Evolutionary conservation across 1,139 yeast species (phyloP), one percentile per base, ranked within the genome.

Genomic region (Ogataea hybrid): DNA sequence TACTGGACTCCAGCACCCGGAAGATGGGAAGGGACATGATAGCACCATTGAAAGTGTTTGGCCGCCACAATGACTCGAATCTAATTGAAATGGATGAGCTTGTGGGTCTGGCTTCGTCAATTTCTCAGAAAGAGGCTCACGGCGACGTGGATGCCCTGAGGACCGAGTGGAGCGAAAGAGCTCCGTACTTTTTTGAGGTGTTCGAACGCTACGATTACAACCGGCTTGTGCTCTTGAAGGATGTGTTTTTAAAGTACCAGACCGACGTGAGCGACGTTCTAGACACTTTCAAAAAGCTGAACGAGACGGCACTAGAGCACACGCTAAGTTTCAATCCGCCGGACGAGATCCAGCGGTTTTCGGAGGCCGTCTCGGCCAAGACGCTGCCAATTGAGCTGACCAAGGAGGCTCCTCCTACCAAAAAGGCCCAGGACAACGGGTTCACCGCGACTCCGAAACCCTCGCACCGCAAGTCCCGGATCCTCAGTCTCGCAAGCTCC

Each of bases 141-240:
- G 51, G 59, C 25, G 54, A 62, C 33, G 44, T 52, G 4, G 54
- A 57, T 5, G 54, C 53, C 28, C 44, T 54, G n/a, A 47, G 45
- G 6, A 50, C 43, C 12, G 64, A 62, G 51, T 89, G 96, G 95
- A 83, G 80, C 50, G 70, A 76, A 44, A 81, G 82, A 59, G 92
- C 95, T 1, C 94, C 96, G 2, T 79, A 73, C 49, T 77, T 84
- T 29, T 83, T 87, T 58, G 85, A 83, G 53, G 79, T 79, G 54
- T 81, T 89, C 61, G 95, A 88, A 62, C 71, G 71, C 48, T 81
- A 82, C 52, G 96, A 90, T 61, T 74, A 70, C 46, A 69, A 70
- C 47, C 81, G 95, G 58, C 71, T 85, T 48, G 75, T 76, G 41
- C 69, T 81, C 56, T 63, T 88, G 42, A 84, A 87, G 58, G 85